These are phyloP conservation scores for Fusarium sp. DNA, from an alignment of 2,329 filamentous ascomycete species.

Conservation along the genomic window DNA sequence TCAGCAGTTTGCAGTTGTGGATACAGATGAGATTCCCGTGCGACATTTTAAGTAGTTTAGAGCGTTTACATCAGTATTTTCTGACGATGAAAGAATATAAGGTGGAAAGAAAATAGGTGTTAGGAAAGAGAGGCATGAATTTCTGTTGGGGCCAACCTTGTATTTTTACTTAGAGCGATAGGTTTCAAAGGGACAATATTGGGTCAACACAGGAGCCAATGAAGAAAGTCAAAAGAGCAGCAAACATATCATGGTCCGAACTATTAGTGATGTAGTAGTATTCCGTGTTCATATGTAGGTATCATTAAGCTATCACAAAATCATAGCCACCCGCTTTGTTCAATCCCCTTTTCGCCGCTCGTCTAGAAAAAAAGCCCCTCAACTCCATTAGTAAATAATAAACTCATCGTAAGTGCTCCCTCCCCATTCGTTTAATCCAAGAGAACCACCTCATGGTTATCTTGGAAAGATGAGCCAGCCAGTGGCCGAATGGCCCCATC, in stretches of 20 bases:
- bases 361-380: slow-evolving; percentile 24
- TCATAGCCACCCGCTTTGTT: slow-evolving; percentile 42
- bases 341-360: slow-evolving; percentile 40
- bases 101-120: neutral
- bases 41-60: slow-evolving; percentile 31
- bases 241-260: neutral
- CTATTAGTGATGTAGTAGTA: slow-evolving; percentile 23
- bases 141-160: slow-evolving; percentile 17
- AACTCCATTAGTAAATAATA: slow-evolving; percentile 38
- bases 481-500: slow-evolving; percentile 61
- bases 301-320: slow-evolving; percentile 51
- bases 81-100: neutral
- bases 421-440: slow-evolving; percentile 36
- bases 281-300: slow-evolving; percentile 49
- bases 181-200: neutral
- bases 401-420: slow-evolving; percentile 10
- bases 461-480: slow-evolving; percentile 20
- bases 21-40: slow-evolving; percentile 47
- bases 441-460: slow-evolving; percentile 38
- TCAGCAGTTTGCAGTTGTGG: slow-evolving; percentile 46
- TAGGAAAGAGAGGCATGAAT: slow-evolving; percentile 6
- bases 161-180: slow-evolving; percentile 31
- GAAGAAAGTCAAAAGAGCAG: neutral
- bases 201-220: neutral
- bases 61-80: neutral